Conservation (phyloP, 83 land plant species). For the Diphasiastrum complanatum region DNA sequence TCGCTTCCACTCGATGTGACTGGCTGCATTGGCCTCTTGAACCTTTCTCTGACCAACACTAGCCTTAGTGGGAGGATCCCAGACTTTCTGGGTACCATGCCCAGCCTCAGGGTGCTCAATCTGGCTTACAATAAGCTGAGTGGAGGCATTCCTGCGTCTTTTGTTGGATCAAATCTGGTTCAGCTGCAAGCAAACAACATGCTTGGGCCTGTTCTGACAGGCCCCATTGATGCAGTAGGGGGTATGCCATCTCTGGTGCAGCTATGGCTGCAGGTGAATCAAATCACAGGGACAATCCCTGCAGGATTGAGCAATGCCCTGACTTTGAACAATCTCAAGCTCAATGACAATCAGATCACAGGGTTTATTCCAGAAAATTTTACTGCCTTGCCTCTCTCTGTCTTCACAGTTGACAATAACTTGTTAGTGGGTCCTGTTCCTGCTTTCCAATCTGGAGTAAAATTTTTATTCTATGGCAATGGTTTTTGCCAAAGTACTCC, state of each 20-base stretch:
- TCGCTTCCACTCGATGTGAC: slow-evolving; percentile 5
- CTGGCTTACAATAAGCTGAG: slow-evolving; percentile 19
- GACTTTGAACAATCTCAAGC: slow-evolving; percentile 9
- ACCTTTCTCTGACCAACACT: slow-evolving; percentile 21
- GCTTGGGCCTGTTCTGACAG: slow-evolving; percentile 7
- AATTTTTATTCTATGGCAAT: not conserved
- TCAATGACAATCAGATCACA: slow-evolving; percentile 2
- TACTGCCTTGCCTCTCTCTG: not conserved
- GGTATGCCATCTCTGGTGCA: not conserved
- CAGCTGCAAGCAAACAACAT: slow-evolving; percentile 8
- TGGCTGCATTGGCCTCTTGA: not conserved
- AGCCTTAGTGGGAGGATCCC: slow-evolving; percentile 17
- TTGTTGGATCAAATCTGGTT: not conserved
- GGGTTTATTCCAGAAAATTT: not conserved
- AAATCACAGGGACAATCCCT: slow-evolving; percentile 1
- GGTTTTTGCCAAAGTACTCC: not conserved
- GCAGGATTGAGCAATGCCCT: not conserved
- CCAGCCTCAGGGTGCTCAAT: slow-evolving; percentile 4
- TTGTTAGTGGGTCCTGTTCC: slow-evolving; percentile 4
- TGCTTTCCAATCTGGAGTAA: not conserved
- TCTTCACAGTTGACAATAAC: slow-evolving; percentile 4
- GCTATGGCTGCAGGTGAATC: slow-evolving; percentile 13
- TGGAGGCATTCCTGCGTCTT: slow-evolving; percentile 17
- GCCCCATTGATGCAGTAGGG: not conserved
- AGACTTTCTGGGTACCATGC: slow-evolving; percentile 13